Percentiles rank a stretch among this genome's conserved stretches.
Conservation (phyloP, 352 stramenopile species). For the Phytophthora syringae region DNA sequence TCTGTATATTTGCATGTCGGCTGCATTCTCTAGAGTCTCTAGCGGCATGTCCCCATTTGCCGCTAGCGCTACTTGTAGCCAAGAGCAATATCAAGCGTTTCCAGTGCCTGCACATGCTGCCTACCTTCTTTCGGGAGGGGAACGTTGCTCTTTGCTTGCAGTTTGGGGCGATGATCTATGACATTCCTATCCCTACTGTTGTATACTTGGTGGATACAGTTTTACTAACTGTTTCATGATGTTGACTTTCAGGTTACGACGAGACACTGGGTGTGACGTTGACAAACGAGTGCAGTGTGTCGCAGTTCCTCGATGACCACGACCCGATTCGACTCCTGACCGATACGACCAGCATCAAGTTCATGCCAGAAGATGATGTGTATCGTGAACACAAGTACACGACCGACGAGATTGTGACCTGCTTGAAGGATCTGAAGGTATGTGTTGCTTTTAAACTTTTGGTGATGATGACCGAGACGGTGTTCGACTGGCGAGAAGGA, state of each 20-base stretch:
- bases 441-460: constrained; percentile 8
- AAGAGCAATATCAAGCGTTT: constrained; percentile 90
- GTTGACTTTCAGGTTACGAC: constrained; percentile 90
- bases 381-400: constrained; percentile 84
- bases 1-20: constrained; percentile 47
- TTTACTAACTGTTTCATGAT: constrained; percentile 10
- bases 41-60: constrained; percentile 77
- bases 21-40: constrained; percentile 93
- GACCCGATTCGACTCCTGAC: constrained; percentile 97
- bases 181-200: constrained; percentile 53
- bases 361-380: constrained; percentile 83
- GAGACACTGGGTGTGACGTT: constrained; percentile 85
- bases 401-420: constrained; percentile 79
- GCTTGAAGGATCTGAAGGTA: constrained; percentile 94
- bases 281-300: constrained; percentile 84
- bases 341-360: constrained; percentile 94
- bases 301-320: constrained; percentile 86
- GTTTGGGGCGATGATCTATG: constrained; percentile 83
- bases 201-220: constrained; percentile 1
- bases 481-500: constrained; percentile 35
- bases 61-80: constrained; percentile 90
- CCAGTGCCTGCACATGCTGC: constrained; percentile 55
- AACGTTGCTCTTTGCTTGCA: constrained; percentile 52
- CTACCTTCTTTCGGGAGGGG: constrained; percentile 27
- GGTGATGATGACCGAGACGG: not conserved